Evolutionary conservation across 176 grass and related monocot species (phyloP).

Genomic region (Raddia guianensis): DNA sequence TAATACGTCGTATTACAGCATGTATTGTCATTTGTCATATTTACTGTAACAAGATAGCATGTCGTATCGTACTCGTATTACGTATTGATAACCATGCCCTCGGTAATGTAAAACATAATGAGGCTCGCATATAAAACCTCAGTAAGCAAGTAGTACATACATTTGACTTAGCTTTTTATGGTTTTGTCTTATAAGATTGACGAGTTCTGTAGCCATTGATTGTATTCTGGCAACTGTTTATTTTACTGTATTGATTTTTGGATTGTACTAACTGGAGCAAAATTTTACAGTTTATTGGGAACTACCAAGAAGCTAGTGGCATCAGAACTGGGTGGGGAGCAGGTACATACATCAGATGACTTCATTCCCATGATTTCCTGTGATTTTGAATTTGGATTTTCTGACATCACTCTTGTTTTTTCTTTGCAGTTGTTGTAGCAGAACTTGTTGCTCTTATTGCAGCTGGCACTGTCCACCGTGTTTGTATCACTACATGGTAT

Average conservation of each 20-base stretch:
- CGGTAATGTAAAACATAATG: not conserved
- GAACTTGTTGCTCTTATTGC: conserved; percentile 86
- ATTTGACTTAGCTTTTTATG: conserved; percentile 3
- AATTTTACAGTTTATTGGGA: conserved; percentile 85
- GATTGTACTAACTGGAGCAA: conserved; percentile 29
- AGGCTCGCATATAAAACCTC: conserved; percentile 6
- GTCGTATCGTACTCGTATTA: no score
- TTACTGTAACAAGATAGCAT: no score
- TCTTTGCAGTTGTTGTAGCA: conserved; percentile 74
- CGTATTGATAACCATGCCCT: not conserved
- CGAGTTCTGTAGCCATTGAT: not conserved
- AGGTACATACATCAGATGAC: conserved; percentile 55
- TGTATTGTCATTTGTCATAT: no score
- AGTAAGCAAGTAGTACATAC: not conserved
- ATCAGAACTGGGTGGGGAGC: conserved; percentile 96
- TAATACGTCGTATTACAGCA: no score
- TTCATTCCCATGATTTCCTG: conserved; percentile 18
- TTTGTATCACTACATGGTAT: conserved; percentile 99
- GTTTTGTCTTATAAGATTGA: conserved; percentile 16
- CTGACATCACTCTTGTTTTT: conserved; percentile 26
- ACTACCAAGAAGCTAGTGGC: conserved; percentile 88
- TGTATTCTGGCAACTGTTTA: not conserved
- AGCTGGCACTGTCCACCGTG: conserved; percentile 90
- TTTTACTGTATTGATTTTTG: conserved; percentile 11
- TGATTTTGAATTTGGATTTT: conserved; percentile 12